phyloP scores from a whole-genome alignment of 805 yeast species.

The Yarrowia divulgata region DNA sequence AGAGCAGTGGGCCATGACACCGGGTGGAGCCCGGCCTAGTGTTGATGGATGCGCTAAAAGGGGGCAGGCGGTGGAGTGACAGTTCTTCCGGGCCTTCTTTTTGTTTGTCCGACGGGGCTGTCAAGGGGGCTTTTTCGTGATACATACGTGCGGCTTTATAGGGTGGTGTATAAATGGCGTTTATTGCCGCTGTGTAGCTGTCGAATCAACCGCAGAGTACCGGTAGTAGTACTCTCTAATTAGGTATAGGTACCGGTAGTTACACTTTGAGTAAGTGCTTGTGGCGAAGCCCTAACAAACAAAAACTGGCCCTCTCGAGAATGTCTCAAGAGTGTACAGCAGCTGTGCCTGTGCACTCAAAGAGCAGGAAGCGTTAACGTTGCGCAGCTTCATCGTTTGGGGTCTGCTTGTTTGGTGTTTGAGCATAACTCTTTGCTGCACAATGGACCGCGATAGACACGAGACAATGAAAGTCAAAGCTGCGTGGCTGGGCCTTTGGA shows the following conservation, averaged over 20 bases:
- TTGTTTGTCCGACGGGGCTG: not conserved
- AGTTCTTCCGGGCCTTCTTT: not conserved
- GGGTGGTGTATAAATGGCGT: not conserved
- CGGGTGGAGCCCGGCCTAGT: too few species aligned
- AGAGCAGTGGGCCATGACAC: not conserved
- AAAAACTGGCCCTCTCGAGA: too few species aligned
- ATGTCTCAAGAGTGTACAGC: too few species aligned
- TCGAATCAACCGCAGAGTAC: too few species aligned
- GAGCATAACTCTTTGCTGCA: conserved; percentile 7
- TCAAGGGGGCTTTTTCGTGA: too few species aligned
- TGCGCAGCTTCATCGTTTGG: conserved; percentile 14
- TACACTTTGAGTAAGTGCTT: too few species aligned
- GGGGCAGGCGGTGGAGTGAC: not conserved
- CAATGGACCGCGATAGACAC: conserved; percentile 8
- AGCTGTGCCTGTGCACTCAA: too few species aligned
- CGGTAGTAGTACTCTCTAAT: too few species aligned
- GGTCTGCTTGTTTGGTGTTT: not conserved
- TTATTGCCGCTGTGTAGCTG: too few species aligned
- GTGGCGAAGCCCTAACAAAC: too few species aligned
- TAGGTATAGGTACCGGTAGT: too few species aligned
- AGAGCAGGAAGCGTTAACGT: not conserved
- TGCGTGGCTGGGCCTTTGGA: not conserved
- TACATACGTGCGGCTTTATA: too few species aligned
- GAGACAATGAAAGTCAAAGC: conserved; percentile 17
- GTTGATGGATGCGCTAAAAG: not conserved